phyloP scores from a whole-genome alignment of 1,284 basidiomycete genomes.

The Sporisorium reilianum region DNA sequence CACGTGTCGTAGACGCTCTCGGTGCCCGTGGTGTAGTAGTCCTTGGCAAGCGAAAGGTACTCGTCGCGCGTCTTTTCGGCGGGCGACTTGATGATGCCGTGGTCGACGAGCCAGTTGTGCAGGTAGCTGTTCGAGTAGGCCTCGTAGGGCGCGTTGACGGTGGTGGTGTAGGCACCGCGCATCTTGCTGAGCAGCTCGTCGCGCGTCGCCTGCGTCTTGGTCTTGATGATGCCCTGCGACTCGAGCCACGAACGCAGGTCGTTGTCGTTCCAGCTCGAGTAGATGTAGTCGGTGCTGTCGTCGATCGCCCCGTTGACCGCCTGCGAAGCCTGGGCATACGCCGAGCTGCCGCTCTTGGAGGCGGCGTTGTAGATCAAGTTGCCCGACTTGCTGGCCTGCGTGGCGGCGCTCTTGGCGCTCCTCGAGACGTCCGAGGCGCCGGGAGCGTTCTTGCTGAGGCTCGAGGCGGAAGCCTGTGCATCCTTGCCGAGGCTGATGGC shows the following conservation, averaged over 20 bases:
- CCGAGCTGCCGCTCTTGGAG: slow-evolving; percentile 51
- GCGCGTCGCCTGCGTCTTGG: slow-evolving; percentile 55
- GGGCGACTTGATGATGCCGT: slow-evolving; percentile 57
- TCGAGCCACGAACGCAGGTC: slow-evolving; percentile 60
- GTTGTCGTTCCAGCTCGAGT: slow-evolving; percentile 63
- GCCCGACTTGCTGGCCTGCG: slow-evolving; percentile 45
- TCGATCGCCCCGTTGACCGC: slow-evolving; percentile 37
- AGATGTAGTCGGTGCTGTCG: slow-evolving; percentile 67
- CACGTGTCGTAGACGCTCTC: slow-evolving; percentile 64
- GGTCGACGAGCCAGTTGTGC: slow-evolving; percentile 67
- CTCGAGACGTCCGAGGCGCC: slow-evolving; percentile 37
- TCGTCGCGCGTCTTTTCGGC: slow-evolving; percentile 64
- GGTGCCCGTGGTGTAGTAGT: slow-evolving; percentile 62
- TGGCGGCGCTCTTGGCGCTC: slow-evolving; percentile 50
- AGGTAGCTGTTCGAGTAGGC: slow-evolving; percentile 64
- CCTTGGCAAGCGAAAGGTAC: slow-evolving; percentile 56
- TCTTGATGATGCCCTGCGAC: slow-evolving; percentile 58
- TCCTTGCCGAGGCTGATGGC: slow-evolving; percentile 30
- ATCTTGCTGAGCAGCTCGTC: slow-evolving; percentile 60
- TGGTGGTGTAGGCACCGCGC: slow-evolving; percentile 56
- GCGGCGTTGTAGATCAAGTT: slow-evolving; percentile 42
- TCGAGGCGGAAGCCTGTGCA: slow-evolving; percentile 28
- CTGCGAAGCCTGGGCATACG: slow-evolving; percentile 56
- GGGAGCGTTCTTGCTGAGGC: slow-evolving; percentile 38
- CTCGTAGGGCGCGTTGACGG: slow-evolving; percentile 64